These are phyloP conservation scores for Coniferiporia sulphurascens DNA, from an alignment of 1,284 basidiomycete genomes.

Conservation along the genomic window DNA sequence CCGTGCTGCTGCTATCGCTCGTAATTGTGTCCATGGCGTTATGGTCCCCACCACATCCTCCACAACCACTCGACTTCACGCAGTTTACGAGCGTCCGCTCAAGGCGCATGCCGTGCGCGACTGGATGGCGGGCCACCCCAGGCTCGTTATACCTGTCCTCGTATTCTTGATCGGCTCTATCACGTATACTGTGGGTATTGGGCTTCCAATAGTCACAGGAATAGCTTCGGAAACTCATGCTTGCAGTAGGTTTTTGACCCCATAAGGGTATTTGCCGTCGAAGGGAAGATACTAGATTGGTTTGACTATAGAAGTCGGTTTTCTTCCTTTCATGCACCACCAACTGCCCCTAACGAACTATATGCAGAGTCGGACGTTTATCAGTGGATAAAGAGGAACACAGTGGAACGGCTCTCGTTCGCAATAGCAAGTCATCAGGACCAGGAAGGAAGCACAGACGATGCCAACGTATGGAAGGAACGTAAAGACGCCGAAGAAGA, in stretches of 20 bases:
- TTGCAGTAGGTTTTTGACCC: constrained; percentile 80
- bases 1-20: constrained; percentile 74
- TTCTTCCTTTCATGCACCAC: background rate
- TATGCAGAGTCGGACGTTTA: constrained; percentile 54
- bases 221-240: background rate
- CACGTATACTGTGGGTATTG: constrained; percentile 73
- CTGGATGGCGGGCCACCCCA: constrained; percentile 85
- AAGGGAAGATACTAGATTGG: constrained; percentile 79
- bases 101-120: constrained; percentile 74
- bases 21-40: constrained; percentile 82
- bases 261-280: constrained; percentile 79
- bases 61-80: constrained; percentile 52
- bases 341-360: background rate
- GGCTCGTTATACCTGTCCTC: constrained; percentile 79
- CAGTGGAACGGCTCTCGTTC: constrained; percentile 46
- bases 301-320: constrained; percentile 67
- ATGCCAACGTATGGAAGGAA: constrained; percentile 67
- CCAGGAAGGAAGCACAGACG: background rate
- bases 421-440: constrained; percentile 17
- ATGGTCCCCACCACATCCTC: constrained; percentile 31
- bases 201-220: constrained; percentile 19
- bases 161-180: constrained; percentile 86
- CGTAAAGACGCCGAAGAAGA: constrained; percentile 70
- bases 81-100: constrained; percentile 71
- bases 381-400: constrained; percentile 61